These are phyloP conservation scores for Lactifluus hygrophoroides DNA, from an alignment of 768 basidiomycete genomes.

Conservation along the genomic window DNA sequence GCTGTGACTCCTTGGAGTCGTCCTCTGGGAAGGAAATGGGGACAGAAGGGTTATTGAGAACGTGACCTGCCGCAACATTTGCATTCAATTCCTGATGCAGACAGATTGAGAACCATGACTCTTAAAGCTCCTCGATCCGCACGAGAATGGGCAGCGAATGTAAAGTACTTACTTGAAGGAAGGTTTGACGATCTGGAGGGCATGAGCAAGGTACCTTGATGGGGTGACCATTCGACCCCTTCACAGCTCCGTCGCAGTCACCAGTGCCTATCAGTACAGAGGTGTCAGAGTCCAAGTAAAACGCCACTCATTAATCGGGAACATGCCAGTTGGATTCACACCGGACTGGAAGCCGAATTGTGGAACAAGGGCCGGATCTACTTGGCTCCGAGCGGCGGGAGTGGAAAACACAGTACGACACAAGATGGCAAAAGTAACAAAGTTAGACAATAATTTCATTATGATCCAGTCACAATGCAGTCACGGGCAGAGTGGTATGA, in stretches of 20 bases:
- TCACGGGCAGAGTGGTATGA: too few species aligned
- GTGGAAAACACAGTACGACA: not conserved
- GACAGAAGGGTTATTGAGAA: constrained; percentile 11
- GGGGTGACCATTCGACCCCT: constrained; percentile 44
- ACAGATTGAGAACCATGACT: constrained; percentile 14
- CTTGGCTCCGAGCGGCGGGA: constrained; percentile 9
- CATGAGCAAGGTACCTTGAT: constrained; percentile 59
- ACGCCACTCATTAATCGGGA: not conserved
- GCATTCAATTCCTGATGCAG: constrained; percentile 16
- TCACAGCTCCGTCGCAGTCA: constrained; percentile 59
- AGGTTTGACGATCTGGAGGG: constrained; percentile 46
- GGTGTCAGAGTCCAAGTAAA: not conserved
- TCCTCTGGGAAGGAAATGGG: constrained; percentile 38
- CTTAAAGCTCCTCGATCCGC: not conserved
- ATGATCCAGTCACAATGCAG: not conserved
- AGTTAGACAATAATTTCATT: constrained; percentile 11
- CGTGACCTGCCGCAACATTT: constrained; percentile 13
- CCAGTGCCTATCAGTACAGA: constrained; percentile 39
- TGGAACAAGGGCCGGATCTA: constrained; percentile 28
- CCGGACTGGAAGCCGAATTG: constrained; percentile 49
- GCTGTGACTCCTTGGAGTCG: constrained; percentile 31
- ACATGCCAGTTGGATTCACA: constrained; percentile 50
- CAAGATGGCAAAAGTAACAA: constrained; percentile 5
- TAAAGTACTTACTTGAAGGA: constrained; percentile 37
- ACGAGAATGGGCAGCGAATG: not conserved